Conservation (phyloP, 129 eudicot species). For the Lonicera japonica region DNA sequence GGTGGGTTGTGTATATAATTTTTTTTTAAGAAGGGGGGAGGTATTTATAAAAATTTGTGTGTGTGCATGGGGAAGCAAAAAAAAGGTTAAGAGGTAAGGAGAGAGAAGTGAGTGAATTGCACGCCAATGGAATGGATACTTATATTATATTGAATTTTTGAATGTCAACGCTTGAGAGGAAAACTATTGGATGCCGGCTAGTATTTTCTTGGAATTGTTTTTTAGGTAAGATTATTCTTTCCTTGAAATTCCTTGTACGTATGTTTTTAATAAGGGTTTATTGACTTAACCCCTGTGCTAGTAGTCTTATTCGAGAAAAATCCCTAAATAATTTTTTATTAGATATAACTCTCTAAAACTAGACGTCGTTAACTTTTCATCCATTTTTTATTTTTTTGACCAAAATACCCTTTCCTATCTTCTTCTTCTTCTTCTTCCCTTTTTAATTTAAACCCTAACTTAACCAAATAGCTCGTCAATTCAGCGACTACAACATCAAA, state of each 20-base stretch:
- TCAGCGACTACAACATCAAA: too few relatives aligned
- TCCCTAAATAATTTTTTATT: too few relatives aligned
- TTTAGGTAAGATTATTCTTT: neutral
- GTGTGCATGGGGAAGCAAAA: conserved; percentile 12
- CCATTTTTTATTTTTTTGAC: too few relatives aligned
- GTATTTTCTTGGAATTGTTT: conserved; percentile 7
- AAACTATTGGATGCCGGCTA: conserved; percentile 6
- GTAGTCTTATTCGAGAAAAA: too few relatives aligned
- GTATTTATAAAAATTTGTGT: conserved; percentile 5
- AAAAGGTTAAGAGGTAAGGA: conserved; percentile 7
- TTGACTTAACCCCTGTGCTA: too few relatives aligned
- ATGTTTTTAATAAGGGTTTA: too few relatives aligned
- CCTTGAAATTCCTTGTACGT: conserved; percentile 12
- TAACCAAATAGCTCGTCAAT: too few relatives aligned
- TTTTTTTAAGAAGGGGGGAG: neutral
- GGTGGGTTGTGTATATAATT: conserved; percentile 4
- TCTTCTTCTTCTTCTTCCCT: too few relatives aligned
- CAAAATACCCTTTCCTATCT: too few relatives aligned
- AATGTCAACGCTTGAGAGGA: conserved; percentile 29
- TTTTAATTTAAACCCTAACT: too few relatives aligned
- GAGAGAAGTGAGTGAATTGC: conserved; percentile 22
- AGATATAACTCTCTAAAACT: too few relatives aligned
- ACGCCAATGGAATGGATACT: conserved; percentile 27
- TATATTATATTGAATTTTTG: conserved; percentile 1
- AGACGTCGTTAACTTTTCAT: too few relatives aligned